Base-by-base conservation (phyloP, 805 yeast genomes). In the Torulaspora microellipsoides region DNA sequence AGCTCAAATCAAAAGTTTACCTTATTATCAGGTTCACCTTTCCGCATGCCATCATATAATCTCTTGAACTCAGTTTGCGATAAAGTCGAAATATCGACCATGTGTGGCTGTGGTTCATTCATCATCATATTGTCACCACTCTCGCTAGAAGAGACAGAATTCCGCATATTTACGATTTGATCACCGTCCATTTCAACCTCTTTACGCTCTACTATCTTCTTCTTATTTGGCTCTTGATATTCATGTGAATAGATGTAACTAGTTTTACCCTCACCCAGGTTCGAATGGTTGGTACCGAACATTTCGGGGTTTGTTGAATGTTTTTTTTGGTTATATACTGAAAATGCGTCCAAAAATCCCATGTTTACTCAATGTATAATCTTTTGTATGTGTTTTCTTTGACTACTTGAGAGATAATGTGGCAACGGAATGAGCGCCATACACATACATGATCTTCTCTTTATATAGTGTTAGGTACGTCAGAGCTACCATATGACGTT, bases 261-360 rank as follows among this genome's bases (percentile, higher is more conserved):
- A 1, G 65, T 55, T 15, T 46, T 53, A 20, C 47, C 42, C 4
- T 47, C 44, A 4, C 59, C 58, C 5, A 53, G 29, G 38, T 57
- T 58, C 3, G 55, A 43, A 28, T 52, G 55, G 25, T 49, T 50
- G 0, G 49, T 46, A 2, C 60, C 62, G 13, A 36, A 48, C 32
- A 50, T 46, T 2, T 38, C 47, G 2, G 55, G 49, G 13, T 51
- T 40, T 20, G 45, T 43, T 5, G 62, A 53, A 44, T 64, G 68
- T 37, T 64, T 64, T 32, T 51, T 53, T 35, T 44, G 54, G 50
- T 63, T 59, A 48, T 64, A 60, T 14, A 64, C 65, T 42, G 52
- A 53, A 41, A 64, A 64, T 32, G 68, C 56, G 36, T 63, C 59
- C 52, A 60, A 60, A 43, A 64, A 43, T 40, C 54, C 55, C 40